Evolutionary conservation across 2,329 filamentous ascomycete species (phyloP).

Genomic region (Fusarium sp.): DNA sequence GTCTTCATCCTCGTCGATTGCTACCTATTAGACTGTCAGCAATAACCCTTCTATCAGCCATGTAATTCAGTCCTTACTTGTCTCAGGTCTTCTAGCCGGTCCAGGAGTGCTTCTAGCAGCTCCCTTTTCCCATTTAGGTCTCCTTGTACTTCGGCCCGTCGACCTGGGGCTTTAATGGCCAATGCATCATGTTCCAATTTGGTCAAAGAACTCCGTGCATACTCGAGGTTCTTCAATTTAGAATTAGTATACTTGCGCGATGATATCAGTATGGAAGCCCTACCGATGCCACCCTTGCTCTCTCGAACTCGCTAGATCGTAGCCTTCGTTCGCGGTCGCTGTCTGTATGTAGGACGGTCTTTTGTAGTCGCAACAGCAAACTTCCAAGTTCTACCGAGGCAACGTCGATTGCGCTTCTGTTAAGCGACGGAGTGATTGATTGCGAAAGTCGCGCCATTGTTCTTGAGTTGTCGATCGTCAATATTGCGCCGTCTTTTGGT

Average conservation of each 20-base stretch:
- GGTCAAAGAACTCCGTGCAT: constrained; percentile 76
- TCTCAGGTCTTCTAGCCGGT: constrained; percentile 76
- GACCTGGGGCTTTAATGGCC: constrained; percentile 68
- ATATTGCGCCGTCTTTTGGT: constrained; percentile 3
- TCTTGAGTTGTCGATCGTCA: constrained; percentile 20
- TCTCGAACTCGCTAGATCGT: constrained; percentile 74
- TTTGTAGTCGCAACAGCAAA: constrained; percentile 75
- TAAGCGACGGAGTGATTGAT: constrained; percentile 16
- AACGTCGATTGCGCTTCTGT: constrained; percentile 48
- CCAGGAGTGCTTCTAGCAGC: constrained; percentile 73
- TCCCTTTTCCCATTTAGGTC: constrained; percentile 76
- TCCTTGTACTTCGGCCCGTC: constrained; percentile 71
- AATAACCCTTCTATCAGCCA: neutral
- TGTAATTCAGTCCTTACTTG: constrained; percentile 60
- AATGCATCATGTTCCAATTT: constrained; percentile 78
- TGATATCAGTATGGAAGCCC: constrained; percentile 46
- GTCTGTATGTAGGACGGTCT: constrained; percentile 72
- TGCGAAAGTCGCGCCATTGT: constrained; percentile 51
- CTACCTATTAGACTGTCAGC: constrained; percentile 50
- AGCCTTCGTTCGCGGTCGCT: constrained; percentile 70
- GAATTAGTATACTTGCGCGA: constrained; percentile 13
- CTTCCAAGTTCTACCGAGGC: constrained; percentile 68
- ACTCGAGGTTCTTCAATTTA: constrained; percentile 73
- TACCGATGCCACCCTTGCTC: constrained; percentile 59
- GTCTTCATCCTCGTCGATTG: constrained; percentile 56